Evolutionary conservation across 768 basidiomycete species (phyloP).

Genomic region (Amanita thiersii): DNA sequence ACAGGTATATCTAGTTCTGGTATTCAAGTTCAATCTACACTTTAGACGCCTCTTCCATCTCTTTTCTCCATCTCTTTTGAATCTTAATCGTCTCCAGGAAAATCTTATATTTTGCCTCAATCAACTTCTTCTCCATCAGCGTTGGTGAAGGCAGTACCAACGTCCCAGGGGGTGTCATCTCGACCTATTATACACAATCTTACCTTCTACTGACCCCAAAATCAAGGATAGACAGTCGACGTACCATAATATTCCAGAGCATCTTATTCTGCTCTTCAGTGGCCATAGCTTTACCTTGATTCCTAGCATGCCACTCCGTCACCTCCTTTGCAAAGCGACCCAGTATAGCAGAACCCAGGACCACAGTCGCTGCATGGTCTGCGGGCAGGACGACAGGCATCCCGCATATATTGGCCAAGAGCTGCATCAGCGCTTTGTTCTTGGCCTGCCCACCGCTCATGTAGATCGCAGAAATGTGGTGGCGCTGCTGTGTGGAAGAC

Average conservation of each 20-base stretch:
- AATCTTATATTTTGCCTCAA: slow-evolving; percentile 91
- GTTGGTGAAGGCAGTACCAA: slow-evolving; percentile 59
- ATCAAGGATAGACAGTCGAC: slow-evolving; percentile 12
- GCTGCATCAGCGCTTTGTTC: slow-evolving; percentile 81
- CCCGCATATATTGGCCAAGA: slow-evolving; percentile 78
- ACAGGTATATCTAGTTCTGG: not conserved
- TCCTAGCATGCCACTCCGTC: slow-evolving; percentile 10
- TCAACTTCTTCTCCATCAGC: slow-evolving; percentile 57
- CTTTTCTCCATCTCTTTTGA: slow-evolving; percentile 78
- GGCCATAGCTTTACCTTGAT: slow-evolving; percentile 19
- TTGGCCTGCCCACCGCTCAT: slow-evolving; percentile 92
- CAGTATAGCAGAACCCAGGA: slow-evolving; percentile 90
- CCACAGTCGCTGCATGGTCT: slow-evolving; percentile 74
- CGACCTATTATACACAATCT: slow-evolving; percentile 40
- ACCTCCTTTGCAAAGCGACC: slow-evolving; percentile 71
- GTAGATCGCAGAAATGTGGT: slow-evolving; percentile 76
- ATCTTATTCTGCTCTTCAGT: slow-evolving; percentile 46
- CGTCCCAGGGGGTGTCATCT: slow-evolving; percentile 86
- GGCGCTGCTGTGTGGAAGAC: slow-evolving; percentile 39
- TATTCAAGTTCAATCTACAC: slow-evolving; percentile 2
- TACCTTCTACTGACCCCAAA: not conserved
- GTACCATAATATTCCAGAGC: slow-evolving; percentile 91
- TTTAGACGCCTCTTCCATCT: slow-evolving; percentile 55
- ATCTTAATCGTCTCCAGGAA: slow-evolving; percentile 85
- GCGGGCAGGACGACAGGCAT: slow-evolving; percentile 80